Base-by-base conservation (phyloP, 805 yeast genomes). In the Barnettozyma siamensis region DNA sequence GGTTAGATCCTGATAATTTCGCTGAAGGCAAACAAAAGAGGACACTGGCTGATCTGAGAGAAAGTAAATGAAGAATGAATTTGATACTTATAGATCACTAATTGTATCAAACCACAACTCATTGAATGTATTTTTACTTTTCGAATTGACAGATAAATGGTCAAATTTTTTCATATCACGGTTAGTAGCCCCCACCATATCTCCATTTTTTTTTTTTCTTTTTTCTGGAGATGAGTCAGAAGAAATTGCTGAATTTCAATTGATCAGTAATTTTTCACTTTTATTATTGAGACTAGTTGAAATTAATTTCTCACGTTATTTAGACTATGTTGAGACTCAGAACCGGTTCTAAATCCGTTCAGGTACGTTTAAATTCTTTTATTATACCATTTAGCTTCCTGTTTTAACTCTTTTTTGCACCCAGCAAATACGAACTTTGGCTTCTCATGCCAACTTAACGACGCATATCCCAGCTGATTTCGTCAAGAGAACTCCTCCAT, bases 401-500 rank as follows among this genome's bases (percentile, higher is more conserved):
- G 31, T 26, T 16, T 24, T 16, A 18, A 19, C 15, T 20, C 26
- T n/a, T 28, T 24, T 7, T 7, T n/a, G n/a, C n/a, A n/a, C n/a
- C 33, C 39, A 26, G 46, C 44, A 35, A 24, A 38, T 49, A 41
- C 42, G 59, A 40, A 42, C 47, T 9, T 41, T 53, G 8, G 59
- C 59, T 8, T 37, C 58, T 7, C 33, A 47, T 10, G 56, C 51
- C 16, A 44, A 51, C 6, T 42, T 54, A 18, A 46, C 58, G 0
- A 54, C 57, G 7, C 43, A 45, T 8, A 53, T 57, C 20, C 88
- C 95, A 5, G 57, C 66, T 13, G 85, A 80, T 35, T 80, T 65
- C 59, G 67, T 68, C 56, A 66, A 86, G 21, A 75, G 95, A 59
- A 76, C 88, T 17, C 98, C 99, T 5, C 97, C 98, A 38, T 89